phyloP scores from a whole-genome alignment of 2,329 filamentous ascomycete genomes.

The Shiraia sp. region DNA sequence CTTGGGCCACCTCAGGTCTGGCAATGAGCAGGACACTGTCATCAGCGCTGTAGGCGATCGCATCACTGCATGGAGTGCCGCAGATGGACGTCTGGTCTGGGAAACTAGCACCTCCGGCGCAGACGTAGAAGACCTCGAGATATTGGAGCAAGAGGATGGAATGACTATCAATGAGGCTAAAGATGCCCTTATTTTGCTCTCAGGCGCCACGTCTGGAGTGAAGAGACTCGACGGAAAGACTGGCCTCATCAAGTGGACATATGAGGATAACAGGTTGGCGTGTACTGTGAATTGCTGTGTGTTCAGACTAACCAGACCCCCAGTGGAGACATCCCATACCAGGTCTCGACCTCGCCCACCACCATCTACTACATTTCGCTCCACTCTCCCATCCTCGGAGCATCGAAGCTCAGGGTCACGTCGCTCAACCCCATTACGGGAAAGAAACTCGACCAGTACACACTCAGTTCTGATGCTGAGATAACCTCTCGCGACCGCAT shows the following conservation, averaged over 20 bases:
- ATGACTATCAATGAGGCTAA: slow-evolving; percentile 54
- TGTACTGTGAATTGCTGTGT: not conserved
- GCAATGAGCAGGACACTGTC: slow-evolving; percentile 77
- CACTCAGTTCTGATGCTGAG: slow-evolving; percentile 74
- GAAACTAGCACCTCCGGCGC: slow-evolving; percentile 61
- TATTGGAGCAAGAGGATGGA: slow-evolving; percentile 70
- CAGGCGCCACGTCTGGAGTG: slow-evolving; percentile 62
- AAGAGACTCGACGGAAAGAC: slow-evolving; percentile 73
- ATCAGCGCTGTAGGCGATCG: slow-evolving; percentile 71
- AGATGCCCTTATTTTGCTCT: slow-evolving; percentile 72
- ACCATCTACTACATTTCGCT: slow-evolving; percentile 77
- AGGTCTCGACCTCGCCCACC: slow-evolving; percentile 70
- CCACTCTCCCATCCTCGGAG: slow-evolving; percentile 64
- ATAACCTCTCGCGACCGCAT: slow-evolving; percentile 67
- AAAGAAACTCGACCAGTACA: slow-evolving; percentile 70
- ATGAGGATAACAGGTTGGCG: slow-evolving; percentile 61
- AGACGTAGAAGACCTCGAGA: slow-evolving; percentile 71
- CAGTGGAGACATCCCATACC: slow-evolving; percentile 72
- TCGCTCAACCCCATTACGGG: slow-evolving; percentile 75
- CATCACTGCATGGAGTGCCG: slow-evolving; percentile 81
- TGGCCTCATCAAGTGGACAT: slow-evolving; percentile 79
- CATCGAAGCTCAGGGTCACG: slow-evolving; percentile 76
- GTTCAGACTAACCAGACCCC: slow-evolving; percentile 20
- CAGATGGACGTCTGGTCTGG: slow-evolving; percentile 81
- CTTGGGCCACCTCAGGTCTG: slow-evolving; percentile 64